Evolutionary conservation across 2,329 filamentous ascomycete species (phyloP).

Genomic region (Beauveria rudraprayagi): DNA sequence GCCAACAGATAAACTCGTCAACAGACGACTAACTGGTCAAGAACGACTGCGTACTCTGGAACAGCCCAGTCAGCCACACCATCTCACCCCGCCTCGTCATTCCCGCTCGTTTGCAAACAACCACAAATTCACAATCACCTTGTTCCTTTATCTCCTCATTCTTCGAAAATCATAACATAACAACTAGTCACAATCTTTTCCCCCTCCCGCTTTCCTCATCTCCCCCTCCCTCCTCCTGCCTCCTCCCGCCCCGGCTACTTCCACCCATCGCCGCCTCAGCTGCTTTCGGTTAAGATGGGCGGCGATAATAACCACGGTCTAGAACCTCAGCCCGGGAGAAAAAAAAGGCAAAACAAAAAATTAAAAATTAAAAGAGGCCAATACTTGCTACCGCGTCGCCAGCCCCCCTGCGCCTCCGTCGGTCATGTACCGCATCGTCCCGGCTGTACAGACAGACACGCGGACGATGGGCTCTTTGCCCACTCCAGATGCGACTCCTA

Average conservation of each 20-base stretch:
- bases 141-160: background rate
- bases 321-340: conserved; percentile 9
- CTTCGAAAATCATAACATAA: background rate
- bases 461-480: background rate
- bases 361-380: background rate
- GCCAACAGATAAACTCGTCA: background rate
- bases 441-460: background rate
- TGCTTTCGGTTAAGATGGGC: conserved; percentile 11
- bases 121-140: background rate
- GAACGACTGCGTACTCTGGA: too few species aligned
- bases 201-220: too few species aligned
- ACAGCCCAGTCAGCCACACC: background rate
- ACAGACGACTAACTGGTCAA: background rate
- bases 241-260: background rate
- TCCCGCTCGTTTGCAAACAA: background rate
- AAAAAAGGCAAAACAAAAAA: background rate
- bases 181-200: too few species aligned
- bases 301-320: conserved; percentile 8
- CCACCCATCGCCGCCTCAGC: background rate
- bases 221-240: background rate
- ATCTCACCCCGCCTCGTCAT: background rate
- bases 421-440: conserved; percentile 10
- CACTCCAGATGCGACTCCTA: background rate
- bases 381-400: background rate
- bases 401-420: conserved; percentile 5